Evolutionary conservation across 768 basidiomycete genomes (phyloP), one percentile per base, ranked within the genome.

Genomic region (Mycena leptocephala): DNA sequence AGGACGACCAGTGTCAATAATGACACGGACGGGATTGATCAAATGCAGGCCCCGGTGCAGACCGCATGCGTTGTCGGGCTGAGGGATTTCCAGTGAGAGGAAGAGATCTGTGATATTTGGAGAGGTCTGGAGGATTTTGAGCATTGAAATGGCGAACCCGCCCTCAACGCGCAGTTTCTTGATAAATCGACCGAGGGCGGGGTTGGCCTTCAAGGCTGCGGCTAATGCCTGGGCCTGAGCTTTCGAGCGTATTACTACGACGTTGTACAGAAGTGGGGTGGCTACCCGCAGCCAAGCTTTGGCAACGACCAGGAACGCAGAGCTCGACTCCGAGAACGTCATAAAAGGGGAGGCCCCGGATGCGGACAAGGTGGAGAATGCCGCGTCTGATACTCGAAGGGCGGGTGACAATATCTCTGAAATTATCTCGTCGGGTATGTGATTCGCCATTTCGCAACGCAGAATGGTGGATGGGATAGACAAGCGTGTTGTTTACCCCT

Each of bases 241-340:
- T 26, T 62, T 74, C 3, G 62, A 70, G 11, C 72, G 72, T 0
- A 77, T 22, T 2, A 71, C 37, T 5, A 70, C 51, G 55, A 70
- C 63, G 51, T 71, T 22, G 64, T 77, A 77, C 1, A 77, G 64
- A 2, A 77, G 68, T 0, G 76, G 76, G 2, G 76, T 77, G 16
- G 76, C 51, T 0, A 77, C 76, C 6, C 76, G 67, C 3, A 77
- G 61, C 76, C 76, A 77, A 1, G 68, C 28, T n/a, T 77, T 77
- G 55, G 43, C 70, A 10, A 74, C 72, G 32, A 70, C 53, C 4
- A 73, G 33, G 32, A 37, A 59, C 18, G 72, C 76, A 10, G 72
- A 74, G 32, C 62, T 75, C 8, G 72, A 74, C 43, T 73, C 72
- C 33, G 41, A 37, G 28, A 32, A 59, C 5, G 11, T 18, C 35